phyloP scores from a whole-genome alignment of 2,329 filamentous ascomycete genomes.

The Seiridium unicorne region DNA sequence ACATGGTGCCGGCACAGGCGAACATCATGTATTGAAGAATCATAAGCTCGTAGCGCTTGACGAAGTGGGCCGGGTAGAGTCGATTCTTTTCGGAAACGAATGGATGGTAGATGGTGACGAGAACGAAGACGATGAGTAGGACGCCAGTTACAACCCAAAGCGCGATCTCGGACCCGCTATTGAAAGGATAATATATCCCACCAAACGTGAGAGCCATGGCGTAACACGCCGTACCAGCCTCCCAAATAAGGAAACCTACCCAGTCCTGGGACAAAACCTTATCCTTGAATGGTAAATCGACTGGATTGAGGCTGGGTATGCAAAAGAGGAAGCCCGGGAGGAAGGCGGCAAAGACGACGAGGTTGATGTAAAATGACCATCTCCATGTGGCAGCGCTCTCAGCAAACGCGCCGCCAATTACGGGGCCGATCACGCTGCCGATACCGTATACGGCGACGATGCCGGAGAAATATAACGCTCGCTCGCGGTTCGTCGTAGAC shows the following conservation, averaged over 20 bases:
- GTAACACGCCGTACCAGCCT: conserved; percentile 35
- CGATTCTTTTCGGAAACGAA: conserved; percentile 31
- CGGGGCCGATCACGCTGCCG: conserved; percentile 1
- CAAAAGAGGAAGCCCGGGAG: conserved; percentile 26
- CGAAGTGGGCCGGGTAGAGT: conserved; percentile 40
- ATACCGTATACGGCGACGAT: neutral
- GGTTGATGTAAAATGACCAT: conserved; percentile 49
- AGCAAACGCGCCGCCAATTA: conserved; percentile 3
- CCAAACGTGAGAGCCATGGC: conserved; percentile 50
- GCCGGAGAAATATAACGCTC: neutral
- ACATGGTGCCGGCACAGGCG: conserved; percentile 8
- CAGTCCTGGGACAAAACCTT: conserved; percentile 38
- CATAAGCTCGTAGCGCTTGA: conserved; percentile 19
- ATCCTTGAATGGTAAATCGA: conserved; percentile 14
- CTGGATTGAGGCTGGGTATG: conserved; percentile 14
- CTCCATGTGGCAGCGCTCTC: conserved; percentile 4
- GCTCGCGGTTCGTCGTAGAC: neutral
- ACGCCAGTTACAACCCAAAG: conserved; percentile 41
- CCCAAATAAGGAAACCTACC: conserved; percentile 38
- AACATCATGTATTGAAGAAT: conserved; percentile 17
- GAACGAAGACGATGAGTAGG: conserved; percentile 35
- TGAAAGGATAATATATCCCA: conserved; percentile 45
- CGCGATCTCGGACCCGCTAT: conserved; percentile 37
- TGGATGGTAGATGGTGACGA: conserved; percentile 37
- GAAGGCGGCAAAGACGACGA: conserved; percentile 39